These are phyloP conservation scores for Xanthoparmelia taractica DNA, from an alignment of 495 filamentous ascomycete genomes.

Conservation along the genomic window DNA sequence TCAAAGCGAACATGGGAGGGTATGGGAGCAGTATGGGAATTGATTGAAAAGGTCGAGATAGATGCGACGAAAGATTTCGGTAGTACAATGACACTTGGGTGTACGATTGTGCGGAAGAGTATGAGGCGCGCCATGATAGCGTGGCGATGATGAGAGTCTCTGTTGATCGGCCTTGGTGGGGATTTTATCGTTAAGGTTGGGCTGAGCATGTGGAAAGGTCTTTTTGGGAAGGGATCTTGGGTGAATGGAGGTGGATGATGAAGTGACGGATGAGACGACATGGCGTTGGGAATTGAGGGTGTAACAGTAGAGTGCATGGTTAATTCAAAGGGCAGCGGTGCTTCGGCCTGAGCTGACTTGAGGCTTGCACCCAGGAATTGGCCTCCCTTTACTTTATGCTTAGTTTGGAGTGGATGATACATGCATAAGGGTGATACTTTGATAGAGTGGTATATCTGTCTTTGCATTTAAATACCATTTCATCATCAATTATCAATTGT, in stretches of 20 bases:
- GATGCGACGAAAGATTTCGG: not conserved
- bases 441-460: no score
- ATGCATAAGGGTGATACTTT: no score
- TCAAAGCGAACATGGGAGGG: not conserved
- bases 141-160: not conserved
- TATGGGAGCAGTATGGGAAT: not conserved
- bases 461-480: not conserved
- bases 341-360: not conserved
- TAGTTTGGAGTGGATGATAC: no score
- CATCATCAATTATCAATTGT: no score
- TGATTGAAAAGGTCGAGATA: not conserved
- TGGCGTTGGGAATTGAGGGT: not conserved
- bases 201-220: not conserved
- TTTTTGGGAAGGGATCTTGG: not conserved
- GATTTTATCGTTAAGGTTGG: not conserved
- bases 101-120: not conserved
- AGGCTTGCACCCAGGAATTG: not conserved
- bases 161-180: not conserved
- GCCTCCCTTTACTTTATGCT: no score
- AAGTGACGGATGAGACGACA: conserved; percentile 4
- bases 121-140: not conserved
- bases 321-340: not conserved
- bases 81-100: not conserved
- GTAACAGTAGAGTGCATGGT: not conserved
- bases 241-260: not conserved